Percentiles rank a stretch among this genome's conserved stretches.
phyloP scores from a whole-genome alignment of 2,329 filamentous ascomycete genomes.

The Dactylellina sp. region DNA sequence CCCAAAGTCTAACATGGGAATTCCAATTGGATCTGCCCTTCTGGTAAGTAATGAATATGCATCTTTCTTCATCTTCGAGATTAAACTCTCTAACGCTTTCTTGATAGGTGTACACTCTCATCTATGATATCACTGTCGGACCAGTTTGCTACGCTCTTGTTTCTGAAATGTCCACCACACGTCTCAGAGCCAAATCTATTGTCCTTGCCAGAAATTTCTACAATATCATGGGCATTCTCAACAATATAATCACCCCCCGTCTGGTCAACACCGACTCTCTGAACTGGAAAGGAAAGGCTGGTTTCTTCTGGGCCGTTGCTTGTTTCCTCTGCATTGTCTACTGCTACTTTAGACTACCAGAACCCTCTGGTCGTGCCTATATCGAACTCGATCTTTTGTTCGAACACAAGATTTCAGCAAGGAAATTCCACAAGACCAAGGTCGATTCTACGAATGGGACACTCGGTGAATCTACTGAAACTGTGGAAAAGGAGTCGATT shows the following conservation, averaged over 20 bases:
- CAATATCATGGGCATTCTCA: slow-evolving; percentile 67
- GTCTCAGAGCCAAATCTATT: slow-evolving; percentile 70
- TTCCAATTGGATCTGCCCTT: slow-evolving; percentile 29
- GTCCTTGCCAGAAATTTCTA: slow-evolving; percentile 68
- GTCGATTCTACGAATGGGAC: slow-evolving; percentile 61
- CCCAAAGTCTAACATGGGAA: slow-evolving; percentile 40
- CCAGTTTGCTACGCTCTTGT: slow-evolving; percentile 69
- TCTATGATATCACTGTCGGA: slow-evolving; percentile 70
- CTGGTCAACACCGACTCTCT: slow-evolving; percentile 48
- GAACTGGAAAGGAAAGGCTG: slow-evolving; percentile 66
- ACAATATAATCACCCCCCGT: slow-evolving; percentile 60
- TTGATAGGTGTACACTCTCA: slow-evolving; percentile 66
- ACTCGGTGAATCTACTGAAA: neutral
- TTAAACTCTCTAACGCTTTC: neutral
- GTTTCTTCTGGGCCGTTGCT: slow-evolving; percentile 72
- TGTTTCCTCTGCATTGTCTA: slow-evolving; percentile 85
- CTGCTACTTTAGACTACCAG: slow-evolving; percentile 82
- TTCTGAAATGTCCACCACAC: slow-evolving; percentile 69
- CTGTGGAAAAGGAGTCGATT: slow-evolving; percentile 23
- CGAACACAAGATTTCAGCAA: slow-evolving; percentile 63
- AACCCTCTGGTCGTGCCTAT: slow-evolving; percentile 79
- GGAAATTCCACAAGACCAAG: slow-evolving; percentile 63
- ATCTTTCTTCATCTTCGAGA: neutral
- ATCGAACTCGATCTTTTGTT: slow-evolving; percentile 81
- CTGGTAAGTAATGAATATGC: slow-evolving; percentile 22